phyloP scores from a whole-genome alignment of 2,329 filamentous ascomycete species.

The Colletotrichum sp. region DNA sequence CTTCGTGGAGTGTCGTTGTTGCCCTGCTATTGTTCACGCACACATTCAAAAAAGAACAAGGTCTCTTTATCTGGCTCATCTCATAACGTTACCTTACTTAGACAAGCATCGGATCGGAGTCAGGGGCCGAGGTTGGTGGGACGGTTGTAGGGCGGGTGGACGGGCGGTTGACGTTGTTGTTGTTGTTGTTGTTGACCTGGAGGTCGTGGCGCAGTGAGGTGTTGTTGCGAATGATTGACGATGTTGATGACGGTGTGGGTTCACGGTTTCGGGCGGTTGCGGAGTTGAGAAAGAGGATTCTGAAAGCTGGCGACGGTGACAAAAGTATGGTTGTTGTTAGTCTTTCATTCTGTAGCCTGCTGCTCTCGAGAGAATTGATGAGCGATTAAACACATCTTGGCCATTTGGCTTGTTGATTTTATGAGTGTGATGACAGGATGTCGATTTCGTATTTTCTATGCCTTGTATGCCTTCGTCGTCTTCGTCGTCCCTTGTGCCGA shows the following conservation, averaged over 20 bases:
- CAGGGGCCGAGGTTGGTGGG: constrained; percentile 3
- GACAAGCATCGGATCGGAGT: constrained; percentile 16
- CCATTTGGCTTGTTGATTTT: background rate
- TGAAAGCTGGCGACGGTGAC: background rate
- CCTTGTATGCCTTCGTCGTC: background rate
- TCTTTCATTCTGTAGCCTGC: background rate
- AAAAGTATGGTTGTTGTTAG: background rate
- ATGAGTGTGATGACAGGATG: background rate
- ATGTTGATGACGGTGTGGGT: background rate
- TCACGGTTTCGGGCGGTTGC: background rate
- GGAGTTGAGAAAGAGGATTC: background rate
- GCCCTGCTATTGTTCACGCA: background rate
- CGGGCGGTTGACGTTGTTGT: background rate
- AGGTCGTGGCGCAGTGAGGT: background rate
- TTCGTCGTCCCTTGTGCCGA: background rate
- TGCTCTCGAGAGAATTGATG: background rate
- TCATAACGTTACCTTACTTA: constrained; percentile 12
- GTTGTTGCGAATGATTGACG: background rate
- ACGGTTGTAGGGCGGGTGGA: constrained; percentile 2
- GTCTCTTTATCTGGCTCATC: constrained; percentile 1
- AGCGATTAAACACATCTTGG: background rate
- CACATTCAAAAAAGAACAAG: background rate
- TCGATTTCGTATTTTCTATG: no score
- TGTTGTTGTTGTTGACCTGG: background rate
- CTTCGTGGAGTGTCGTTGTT: background rate